A percentile compares a stretch with the other conserved stretches of the same genome.
These are phyloP conservation scores for Lathyrus tuberosus DNA, from an alignment of 306 rosid genomes.

Conservation along the genomic window DNA sequence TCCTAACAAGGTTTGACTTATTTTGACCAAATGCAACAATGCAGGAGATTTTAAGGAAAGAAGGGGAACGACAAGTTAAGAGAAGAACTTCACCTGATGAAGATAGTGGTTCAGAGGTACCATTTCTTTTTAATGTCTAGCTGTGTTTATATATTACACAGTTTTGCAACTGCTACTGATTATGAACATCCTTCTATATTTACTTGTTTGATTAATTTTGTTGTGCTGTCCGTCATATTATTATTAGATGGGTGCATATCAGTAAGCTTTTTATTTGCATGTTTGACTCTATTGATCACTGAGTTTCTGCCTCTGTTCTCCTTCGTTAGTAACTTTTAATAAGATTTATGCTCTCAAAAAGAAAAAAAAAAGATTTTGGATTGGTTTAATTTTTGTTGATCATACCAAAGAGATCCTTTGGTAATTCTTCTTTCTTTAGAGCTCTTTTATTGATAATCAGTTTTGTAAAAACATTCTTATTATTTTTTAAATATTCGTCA, in stretches of 20 bases:
- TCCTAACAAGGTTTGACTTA: constrained; percentile 39
- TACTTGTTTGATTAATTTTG: constrained; percentile 11
- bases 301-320: constrained; percentile 24
- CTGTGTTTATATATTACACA: constrained; percentile 11
- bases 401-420: neutral
- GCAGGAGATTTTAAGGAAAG: constrained; percentile 62
- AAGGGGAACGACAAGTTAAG: constrained; percentile 62
- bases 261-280: constrained; percentile 15
- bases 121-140: constrained; percentile 1
- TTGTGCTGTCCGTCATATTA: constrained; percentile 5
- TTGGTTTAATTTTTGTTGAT: constrained; percentile 18
- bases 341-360: constrained; percentile 9
- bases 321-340: constrained; percentile 18
- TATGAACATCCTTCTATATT: constrained; percentile 10
- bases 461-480: constrained; percentile 28
- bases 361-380: neutral
- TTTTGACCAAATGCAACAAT: constrained; percentile 48
- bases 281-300: constrained; percentile 24
- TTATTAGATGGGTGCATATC: constrained; percentile 11
- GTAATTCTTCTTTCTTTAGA: neutral
- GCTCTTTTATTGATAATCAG: constrained; percentile 3
- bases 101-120: constrained; percentile 79
- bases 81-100: constrained; percentile 62
- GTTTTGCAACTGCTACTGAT: constrained; percentile 35
- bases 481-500: neutral